Evolutionary conservation across 179 eudicot genomes (phyloP).

Genomic region (Amaranthus tricolor): DNA sequence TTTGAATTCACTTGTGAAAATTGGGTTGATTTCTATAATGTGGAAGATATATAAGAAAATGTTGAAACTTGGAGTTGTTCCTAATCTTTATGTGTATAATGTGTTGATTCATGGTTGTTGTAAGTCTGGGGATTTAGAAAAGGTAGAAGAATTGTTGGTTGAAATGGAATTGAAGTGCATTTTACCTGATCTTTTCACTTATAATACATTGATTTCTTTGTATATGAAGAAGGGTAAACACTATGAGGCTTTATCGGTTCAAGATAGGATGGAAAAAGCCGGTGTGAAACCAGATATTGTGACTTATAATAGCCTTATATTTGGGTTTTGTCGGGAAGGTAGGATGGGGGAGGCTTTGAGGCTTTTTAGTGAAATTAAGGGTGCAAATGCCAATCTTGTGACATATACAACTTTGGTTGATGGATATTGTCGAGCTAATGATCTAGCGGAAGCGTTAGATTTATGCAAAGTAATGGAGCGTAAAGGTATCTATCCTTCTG

Average conservation of each 20-base stretch:
- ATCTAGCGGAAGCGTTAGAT: constrained; percentile 43
- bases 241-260: constrained; percentile 42
- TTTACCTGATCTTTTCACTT: constrained; percentile 43
- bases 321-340: constrained; percentile 46
- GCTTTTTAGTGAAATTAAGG: constrained; percentile 45
- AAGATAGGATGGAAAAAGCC: constrained; percentile 41
- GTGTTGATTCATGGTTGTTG: constrained; percentile 49
- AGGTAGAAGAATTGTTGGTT: constrained; percentile 38
- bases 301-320: constrained; percentile 41
- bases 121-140: constrained; percentile 42
- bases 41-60: constrained; percentile 68
- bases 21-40: constrained; percentile 47
- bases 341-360: constrained; percentile 59
- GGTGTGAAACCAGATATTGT: constrained; percentile 41
- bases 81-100: constrained; percentile 47
- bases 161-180: constrained; percentile 41
- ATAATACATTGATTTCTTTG: constrained; percentile 43
- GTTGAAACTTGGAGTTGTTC: constrained; percentile 37
- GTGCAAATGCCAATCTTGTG: constrained; percentile 41
- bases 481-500: constrained; percentile 38
- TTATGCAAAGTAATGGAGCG: constrained; percentile 43
- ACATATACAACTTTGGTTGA: constrained; percentile 63
- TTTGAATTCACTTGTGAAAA: constrained; percentile 67
- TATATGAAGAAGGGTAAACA: constrained; percentile 43
- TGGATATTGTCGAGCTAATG: constrained; percentile 53